Conservation (phyloP, 2,329 filamentous ascomycete genomes). For the Mycosphaerella arachidis region DNA sequence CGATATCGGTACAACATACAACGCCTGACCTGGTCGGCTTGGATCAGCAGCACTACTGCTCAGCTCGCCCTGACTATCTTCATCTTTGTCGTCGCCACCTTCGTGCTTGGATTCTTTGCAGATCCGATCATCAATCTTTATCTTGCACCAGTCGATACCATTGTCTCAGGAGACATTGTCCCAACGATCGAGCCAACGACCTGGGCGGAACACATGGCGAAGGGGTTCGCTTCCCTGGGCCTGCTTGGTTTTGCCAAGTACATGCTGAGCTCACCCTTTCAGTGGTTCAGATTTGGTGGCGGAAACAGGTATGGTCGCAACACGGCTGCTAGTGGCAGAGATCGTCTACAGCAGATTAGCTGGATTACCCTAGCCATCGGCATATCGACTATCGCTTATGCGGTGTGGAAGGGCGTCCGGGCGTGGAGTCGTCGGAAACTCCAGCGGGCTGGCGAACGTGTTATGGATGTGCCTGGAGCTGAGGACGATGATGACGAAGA, state of each 20-base stretch:
- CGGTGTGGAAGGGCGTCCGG: conserved; percentile 76
- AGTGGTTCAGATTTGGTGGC: conserved; percentile 67
- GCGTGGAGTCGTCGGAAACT: conserved; percentile 68
- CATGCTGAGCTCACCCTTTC: conserved; percentile 67
- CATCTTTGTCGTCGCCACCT: conserved; percentile 69
- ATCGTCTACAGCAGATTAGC: conserved; percentile 72
- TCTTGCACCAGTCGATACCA: conserved; percentile 61
- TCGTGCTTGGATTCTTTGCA: conserved; percentile 82
- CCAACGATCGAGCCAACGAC: conserved; percentile 50
- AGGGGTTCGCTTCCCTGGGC: conserved; percentile 86
- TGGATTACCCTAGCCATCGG: conserved; percentile 77
- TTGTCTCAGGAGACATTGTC: conserved; percentile 32
- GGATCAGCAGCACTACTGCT: conserved; percentile 52
- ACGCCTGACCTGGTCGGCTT: conserved; percentile 69
- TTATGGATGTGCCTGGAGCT: conserved; percentile 73
- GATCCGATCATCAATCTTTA: conserved; percentile 90
- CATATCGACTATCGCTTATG: conserved; percentile 74
- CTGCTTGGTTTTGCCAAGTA: conserved; percentile 81
- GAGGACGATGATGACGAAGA: conserved; percentile 52
- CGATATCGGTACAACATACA: conserved; percentile 75
- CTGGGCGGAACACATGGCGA: conserved; percentile 81
- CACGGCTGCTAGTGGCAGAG: conserved; percentile 59
- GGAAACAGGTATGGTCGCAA: conserved; percentile 46
- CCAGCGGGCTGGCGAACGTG: conserved; percentile 70
- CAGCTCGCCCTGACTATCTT: conserved; percentile 66